Base-by-base conservation (phyloP, 768 basidiomycete genomes). In the Imleria badia region DNA sequence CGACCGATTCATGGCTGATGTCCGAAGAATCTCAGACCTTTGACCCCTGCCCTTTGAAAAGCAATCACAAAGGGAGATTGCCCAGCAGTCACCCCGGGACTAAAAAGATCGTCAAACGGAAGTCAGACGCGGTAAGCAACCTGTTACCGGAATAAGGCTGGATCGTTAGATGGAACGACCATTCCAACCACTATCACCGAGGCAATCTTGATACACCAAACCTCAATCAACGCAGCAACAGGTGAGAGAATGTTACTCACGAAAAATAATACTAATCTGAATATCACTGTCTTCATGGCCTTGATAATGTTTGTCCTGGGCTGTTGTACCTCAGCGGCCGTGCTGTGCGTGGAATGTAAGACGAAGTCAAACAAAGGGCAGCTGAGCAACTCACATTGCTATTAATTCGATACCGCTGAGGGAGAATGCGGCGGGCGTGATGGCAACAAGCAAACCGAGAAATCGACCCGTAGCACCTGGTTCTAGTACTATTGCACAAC, bases 1-100 rank as follows among this genome's bases (percentile, higher is more conserved):
- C 29, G n/a, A 51, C 45, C 7, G 5, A 20, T 17, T n/a, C 42
- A 51, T 36, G 51, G 67, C 59, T 31, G 62, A 23, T 35, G 7
- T 36, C 11, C 22, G 11, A 20, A 5, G 11, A 14, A 12, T 9
- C 26, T 34, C 61, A 6, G 40, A 80, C 80, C 83, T 73, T 81
- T 84, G 66, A 91, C 81, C 12, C 90, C 87, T 1, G 88, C 86
- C 38, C 80, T 77, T 43, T 73, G 78, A 60, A 94, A 84, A n/a
- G 90, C 91, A 59, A 94, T 86, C 51, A 94, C 91, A 71, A 90
- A 95, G 3, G 92, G 92, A 5, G 89, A 91, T 48, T 85, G 68
- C 1, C 86, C 82, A n/a, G 90, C 91, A 14, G 59, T 53, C 6
- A 2, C 26, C n/a, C 57, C 61, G 1, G 60, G 19, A 42, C 60